phyloP scores from a whole-genome alignment of 2,329 filamentous ascomycete species.

The Geosmithia morbida region DNA sequence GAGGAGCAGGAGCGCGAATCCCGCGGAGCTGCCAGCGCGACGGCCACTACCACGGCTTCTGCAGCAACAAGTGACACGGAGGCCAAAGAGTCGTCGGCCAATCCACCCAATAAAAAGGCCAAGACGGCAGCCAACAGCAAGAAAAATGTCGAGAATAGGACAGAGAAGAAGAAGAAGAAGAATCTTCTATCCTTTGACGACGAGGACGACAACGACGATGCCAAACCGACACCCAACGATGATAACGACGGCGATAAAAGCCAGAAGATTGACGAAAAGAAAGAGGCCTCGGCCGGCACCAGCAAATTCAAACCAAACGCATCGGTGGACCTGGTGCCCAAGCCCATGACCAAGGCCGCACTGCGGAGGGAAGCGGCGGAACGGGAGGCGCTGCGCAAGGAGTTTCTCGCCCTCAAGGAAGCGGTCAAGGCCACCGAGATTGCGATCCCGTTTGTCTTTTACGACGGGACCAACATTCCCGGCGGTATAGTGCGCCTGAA shows the following conservation, averaged over 20 bases:
- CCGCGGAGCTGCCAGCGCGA: slow-evolving; percentile 30
- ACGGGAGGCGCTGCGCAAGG: slow-evolving; percentile 62
- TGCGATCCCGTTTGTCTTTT: slow-evolving; percentile 88
- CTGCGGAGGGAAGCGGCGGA: slow-evolving; percentile 67
- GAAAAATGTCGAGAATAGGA: too few species aligned
- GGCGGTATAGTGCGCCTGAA: slow-evolving; percentile 75
- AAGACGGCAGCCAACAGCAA: slow-evolving; percentile 24
- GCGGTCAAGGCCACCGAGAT: slow-evolving; percentile 82
- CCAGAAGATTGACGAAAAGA: slow-evolving; percentile 4
- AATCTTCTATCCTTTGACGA: slow-evolving; percentile 49
- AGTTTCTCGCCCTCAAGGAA: slow-evolving; percentile 74
- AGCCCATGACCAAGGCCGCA: slow-evolving; percentile 54
- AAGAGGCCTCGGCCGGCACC: slow-evolving; percentile 18
- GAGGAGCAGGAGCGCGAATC: slow-evolving; percentile 79
- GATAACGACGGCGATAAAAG: slow-evolving; percentile 4
- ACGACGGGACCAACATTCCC: slow-evolving; percentile 82
- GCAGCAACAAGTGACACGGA: background rate
- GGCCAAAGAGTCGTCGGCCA: background rate
- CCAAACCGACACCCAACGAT: slow-evolving; percentile 8
- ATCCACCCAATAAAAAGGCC: slow-evolving; percentile 8
- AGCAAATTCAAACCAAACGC: slow-evolving; percentile 48
- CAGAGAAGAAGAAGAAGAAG: slow-evolving; percentile 30
- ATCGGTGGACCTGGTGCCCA: slow-evolving; percentile 51
- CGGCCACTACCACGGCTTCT: background rate
- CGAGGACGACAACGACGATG: slow-evolving; percentile 52